Evolutionary conservation across 805 yeast species (phyloP).

Genomic region (Wickerhamomyces canadensis): DNA sequence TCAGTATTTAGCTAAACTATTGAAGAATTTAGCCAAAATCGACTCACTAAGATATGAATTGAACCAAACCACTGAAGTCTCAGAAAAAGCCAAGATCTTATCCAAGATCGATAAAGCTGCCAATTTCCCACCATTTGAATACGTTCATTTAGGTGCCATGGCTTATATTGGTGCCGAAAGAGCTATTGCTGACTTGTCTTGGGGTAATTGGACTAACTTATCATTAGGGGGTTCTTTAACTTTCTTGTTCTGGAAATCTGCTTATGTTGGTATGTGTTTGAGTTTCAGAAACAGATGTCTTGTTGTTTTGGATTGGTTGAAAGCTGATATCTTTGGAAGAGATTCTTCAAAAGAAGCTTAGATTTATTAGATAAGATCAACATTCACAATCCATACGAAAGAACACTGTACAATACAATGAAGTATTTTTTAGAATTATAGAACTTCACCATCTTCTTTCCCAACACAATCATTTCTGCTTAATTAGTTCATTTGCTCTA

Average conservation of each 20-base stretch:
- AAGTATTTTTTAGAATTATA: too few species aligned
- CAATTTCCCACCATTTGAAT: constrained; percentile 59
- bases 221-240: constrained; percentile 83
- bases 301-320: constrained; percentile 85
- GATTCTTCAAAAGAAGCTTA: constrained; percentile 43
- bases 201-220: constrained; percentile 75
- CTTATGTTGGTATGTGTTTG: constrained; percentile 89
- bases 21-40: constrained; percentile 57
- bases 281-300: constrained; percentile 83
- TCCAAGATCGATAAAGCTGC: constrained; percentile 36
- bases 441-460: too few species aligned
- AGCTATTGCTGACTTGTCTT: constrained; percentile 87
- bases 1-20: constrained; percentile 65
- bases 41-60: constrained; percentile 48
- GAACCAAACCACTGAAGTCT: constrained; percentile 30
- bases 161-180: constrained; percentile 92
- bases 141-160: constrained; percentile 86
- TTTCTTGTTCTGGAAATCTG: constrained; percentile 91
- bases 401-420: too few species aligned
- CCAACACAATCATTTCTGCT: too few species aligned
- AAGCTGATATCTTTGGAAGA: constrained; percentile 85
- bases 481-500: too few species aligned
- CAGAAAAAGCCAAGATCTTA: constrained; percentile 29
- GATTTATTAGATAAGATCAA: background rate
- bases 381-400: too few species aligned